Conservation (phyloP, 1,284 basidiomycete species). For the Binderoboletus segoi region DNA sequence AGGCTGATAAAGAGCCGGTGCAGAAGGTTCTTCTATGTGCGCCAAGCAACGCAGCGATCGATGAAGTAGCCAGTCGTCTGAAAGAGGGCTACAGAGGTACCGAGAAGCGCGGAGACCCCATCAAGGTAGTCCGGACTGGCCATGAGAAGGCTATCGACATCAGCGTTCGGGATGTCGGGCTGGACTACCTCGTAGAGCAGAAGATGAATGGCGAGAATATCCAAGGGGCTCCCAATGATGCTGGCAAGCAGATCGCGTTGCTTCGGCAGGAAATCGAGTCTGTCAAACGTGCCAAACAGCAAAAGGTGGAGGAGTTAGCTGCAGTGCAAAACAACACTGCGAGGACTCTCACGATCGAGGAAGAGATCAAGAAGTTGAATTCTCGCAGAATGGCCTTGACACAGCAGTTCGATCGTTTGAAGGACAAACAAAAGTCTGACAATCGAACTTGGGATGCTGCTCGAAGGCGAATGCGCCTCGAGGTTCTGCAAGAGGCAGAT, state of each 20-base stretch:
- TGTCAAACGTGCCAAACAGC: slow-evolving; percentile 61
- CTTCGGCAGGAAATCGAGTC: slow-evolving; percentile 71
- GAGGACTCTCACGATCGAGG: slow-evolving; percentile 55
- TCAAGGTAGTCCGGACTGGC: slow-evolving; percentile 91
- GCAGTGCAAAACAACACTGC: slow-evolving; percentile 53
- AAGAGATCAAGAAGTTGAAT: slow-evolving; percentile 72
- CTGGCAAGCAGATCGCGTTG: slow-evolving; percentile 57
- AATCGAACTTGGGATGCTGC: slow-evolving; percentile 77
- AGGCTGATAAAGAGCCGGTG: slow-evolving; percentile 51
- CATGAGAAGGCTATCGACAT: slow-evolving; percentile 79
- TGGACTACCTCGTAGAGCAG: slow-evolving; percentile 85
- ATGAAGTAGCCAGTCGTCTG: slow-evolving; percentile 91
- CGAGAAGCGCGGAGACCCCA: slow-evolving; percentile 54
- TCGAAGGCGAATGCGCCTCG: slow-evolving; percentile 70
- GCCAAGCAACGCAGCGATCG: slow-evolving; percentile 98
- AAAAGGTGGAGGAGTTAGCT: slow-evolving; percentile 66
- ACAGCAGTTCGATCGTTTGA: slow-evolving; percentile 74
- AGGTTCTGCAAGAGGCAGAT: slow-evolving; percentile 86
- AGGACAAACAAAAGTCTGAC: slow-evolving; percentile 80
- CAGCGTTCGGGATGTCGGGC: slow-evolving; percentile 83
- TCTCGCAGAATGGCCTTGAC: slow-evolving; percentile 65
- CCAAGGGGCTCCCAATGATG: slow-evolving; percentile 46
- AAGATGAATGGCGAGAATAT: slow-evolving; percentile 59
- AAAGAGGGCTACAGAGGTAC: slow-evolving; percentile 75
- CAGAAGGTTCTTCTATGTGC: slow-evolving; percentile 92